Base-by-base conservation (phyloP, 352 stramenopile genomes). In the Poterioochromonas sp. region DNA sequence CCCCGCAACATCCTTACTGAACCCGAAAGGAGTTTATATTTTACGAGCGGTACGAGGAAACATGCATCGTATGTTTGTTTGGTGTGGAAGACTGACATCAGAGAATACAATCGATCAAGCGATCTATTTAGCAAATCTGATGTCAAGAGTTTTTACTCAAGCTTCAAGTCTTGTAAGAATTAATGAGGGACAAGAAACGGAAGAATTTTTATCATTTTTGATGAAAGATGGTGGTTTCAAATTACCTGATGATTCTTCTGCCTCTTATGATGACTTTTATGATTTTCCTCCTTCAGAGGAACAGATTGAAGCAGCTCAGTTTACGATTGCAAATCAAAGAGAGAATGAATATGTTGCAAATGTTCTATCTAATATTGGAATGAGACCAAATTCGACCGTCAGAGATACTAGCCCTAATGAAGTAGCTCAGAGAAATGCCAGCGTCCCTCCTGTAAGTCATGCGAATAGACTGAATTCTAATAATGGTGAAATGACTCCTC, bases 11-110 rank as follows among this genome's bases (percentile, higher is more conserved):
- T 78, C 71, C 1, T 20, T 78, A 15, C 47, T 78, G 1, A 1
- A 78, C 32, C 47, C 71, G 15, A n/a, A 51, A 11, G 71, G 26
- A 5, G 34, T 78, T 5, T 78, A 69, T 29, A 29, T 78, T 11
- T 15, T 78, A 29, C 41, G 47, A 34, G 5, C 35, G 26, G 43
- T 39, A 26, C 2, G 35, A 44, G n/a, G 29, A 12, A 39, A 37
- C 43, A 12, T 12, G 8, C 2, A 47, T 51, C 43, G 5, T 20
- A 18, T 78, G 20, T 78, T 41, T 68, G 22, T 78, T n/a, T 78
- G 71, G 71, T 5, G n/a, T 34, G 71, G 71, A 3, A 15, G n/a
- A 20, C 2, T 11, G 2, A 39, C n/a, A 20, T 37, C 8, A 12
- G 12, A 37, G 2, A 32, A 69, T n/a, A 18, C 43, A 22, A 20